A percentile compares a stretch with the other conserved stretches of the same genome.
phyloP scores from a whole-genome alignment of 495 filamentous ascomycete genomes.

The Neurospora sp. region DNA sequence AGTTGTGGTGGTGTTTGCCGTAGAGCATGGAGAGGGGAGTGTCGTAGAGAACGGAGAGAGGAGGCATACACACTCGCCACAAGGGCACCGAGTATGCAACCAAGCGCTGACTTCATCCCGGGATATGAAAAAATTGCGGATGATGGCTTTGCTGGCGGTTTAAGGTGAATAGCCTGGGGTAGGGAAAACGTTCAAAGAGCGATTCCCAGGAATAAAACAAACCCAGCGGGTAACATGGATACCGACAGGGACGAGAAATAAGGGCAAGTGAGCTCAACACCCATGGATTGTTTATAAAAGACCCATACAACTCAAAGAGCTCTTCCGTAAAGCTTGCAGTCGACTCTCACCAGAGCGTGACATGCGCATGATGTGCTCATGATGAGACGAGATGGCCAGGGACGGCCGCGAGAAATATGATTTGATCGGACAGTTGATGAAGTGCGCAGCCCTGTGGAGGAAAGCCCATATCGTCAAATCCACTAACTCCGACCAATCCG shows the following conservation, averaged over 20 bases:
- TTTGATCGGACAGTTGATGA: not conserved
- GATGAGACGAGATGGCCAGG: not conserved
- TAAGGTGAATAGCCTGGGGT: not conserved
- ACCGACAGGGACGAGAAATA: not conserved
- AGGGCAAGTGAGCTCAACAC: not conserved
- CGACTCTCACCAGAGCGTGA: not conserved
- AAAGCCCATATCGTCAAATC: not conserved
- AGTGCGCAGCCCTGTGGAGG: not conserved
- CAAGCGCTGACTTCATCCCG: not conserved
- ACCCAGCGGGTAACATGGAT: not conserved
- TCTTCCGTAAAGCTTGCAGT: not conserved
- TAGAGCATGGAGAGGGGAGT: not conserved
- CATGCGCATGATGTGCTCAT: not conserved
- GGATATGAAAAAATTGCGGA: not conserved
- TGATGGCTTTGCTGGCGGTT: not conserved
- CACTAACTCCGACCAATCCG: not conserved
- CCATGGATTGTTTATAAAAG: not conserved
- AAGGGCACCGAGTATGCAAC: not conserved
- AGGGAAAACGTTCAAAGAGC: not conserved
- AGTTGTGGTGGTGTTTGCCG: not conserved
- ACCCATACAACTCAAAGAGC: not conserved
- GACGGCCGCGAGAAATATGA: not conserved
- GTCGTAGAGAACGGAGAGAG: not conserved
- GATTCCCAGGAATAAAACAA: not conserved
- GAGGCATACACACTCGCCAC: not conserved